Conservation (phyloP, 2,329 filamentous ascomycete genomes). For the Pseudogymnoascus sp. region DNA sequence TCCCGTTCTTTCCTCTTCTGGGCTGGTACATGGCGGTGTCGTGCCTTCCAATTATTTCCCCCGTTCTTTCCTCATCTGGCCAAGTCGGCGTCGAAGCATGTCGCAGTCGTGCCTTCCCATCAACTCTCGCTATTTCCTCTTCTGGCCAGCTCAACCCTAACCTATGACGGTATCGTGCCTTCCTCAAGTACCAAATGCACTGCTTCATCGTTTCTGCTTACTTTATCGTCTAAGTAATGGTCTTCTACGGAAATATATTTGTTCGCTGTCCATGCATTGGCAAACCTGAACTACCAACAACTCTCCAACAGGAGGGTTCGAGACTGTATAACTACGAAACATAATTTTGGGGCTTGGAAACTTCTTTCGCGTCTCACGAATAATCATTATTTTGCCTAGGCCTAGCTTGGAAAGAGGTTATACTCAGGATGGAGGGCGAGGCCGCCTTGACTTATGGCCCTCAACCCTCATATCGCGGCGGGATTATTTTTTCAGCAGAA, state of each 20-base stretch:
- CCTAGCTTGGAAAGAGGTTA: not conserved
- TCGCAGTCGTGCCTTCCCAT: not conserved
- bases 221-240: not conserved
- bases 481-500: conserved; percentile 57
- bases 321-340: not conserved
- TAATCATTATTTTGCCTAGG: not conserved
- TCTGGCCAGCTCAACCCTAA: not conserved
- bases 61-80: not conserved
- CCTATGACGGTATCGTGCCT: not conserved
- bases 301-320: not conserved
- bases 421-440: not conserved
- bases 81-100: not conserved
- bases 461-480: conserved; percentile 58
- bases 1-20: not conserved
- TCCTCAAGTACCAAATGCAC: not conserved
- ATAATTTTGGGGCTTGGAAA: not conserved
- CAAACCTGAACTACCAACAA: not conserved
- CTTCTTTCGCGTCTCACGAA: not conserved
- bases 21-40: not conserved
- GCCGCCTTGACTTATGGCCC: conserved; percentile 26
- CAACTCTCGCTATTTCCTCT: not conserved
- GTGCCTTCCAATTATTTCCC: not conserved
- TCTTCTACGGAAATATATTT: not conserved
- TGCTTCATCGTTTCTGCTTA: not conserved
- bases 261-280: not conserved